Evolutionary conservation across 1,284 basidiomycete species (phyloP), one percentile per base, ranked within the genome.

Genomic region (Flammula alnicola): DNA sequence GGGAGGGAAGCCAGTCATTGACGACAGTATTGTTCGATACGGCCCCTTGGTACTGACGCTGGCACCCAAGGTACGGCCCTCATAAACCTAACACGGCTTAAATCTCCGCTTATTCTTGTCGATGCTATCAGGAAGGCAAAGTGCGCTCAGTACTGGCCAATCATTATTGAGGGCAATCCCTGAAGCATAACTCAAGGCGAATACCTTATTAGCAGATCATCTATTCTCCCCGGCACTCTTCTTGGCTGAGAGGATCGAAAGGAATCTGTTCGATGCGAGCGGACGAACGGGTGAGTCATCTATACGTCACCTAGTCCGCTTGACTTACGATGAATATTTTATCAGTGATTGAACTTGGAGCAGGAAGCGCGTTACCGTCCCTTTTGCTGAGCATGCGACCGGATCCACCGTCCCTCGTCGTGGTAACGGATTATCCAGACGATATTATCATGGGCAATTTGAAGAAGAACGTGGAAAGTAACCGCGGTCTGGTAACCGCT

Each of bases 351-450:
- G 86, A 89, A 62, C 77, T 89, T 3, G 85, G 84, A 3, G 77
- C 85, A 12, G 85, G 86, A 5, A 78, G 79, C 39, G 86, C 78
- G 12, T 64, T 90, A 7, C 85, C 85, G 3, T 86, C 83, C 1
- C 67, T 88, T 3, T 70, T 90, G 3, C 60, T 81, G 20, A 72
- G 81, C 19, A 79, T 75, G 4, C 61, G 71, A 6, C 49, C 67
- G 2, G 54, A 66, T 1, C 68, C 76, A 3, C 84, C 84, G 2
- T 66, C 73, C 4, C 64, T 81, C 16, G 71, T 85, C 30, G 78
- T 84, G 10, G 73, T 77, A 25, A 87, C 84, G 1, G 86, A 90
- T 62, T 84, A 87, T 61, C 84, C 85, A 0, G 84, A 88, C 58
- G 70, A 77, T 10, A 67, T 64, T 3, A 85, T 88, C 43, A 61